Conservation (phyloP, 2,329 filamentous ascomycete species). For the Nigrograna mackinnonii region DNA sequence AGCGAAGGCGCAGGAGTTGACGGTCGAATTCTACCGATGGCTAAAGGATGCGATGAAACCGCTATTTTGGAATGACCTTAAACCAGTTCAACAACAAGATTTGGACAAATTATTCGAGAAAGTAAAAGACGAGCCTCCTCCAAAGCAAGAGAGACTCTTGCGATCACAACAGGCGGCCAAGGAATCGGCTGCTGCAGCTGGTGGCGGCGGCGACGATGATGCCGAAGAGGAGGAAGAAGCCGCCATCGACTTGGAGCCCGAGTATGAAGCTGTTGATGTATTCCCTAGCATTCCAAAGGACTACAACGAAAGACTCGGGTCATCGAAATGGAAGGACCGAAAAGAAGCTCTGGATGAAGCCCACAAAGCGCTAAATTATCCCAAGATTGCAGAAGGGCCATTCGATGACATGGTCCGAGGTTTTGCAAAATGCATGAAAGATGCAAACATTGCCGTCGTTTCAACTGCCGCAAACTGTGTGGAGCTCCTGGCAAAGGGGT, state of each 20-base stretch:
- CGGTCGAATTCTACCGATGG: constrained; percentile 96
- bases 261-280: constrained; percentile 83
- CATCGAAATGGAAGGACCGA: constrained; percentile 97
- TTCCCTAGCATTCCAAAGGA: constrained; percentile 78
- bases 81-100: constrained; percentile 92
- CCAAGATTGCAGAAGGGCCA: constrained; percentile 87
- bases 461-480: constrained; percentile 92
- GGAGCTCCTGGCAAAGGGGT: constrained; percentile 82
- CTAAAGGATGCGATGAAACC: constrained; percentile 97
- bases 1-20: constrained; percentile 87
- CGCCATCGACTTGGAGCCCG: constrained; percentile 70
- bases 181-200: constrained; percentile 68
- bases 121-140: constrained; percentile 81
- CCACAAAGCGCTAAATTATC: constrained; percentile 76
- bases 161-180: constrained; percentile 86
- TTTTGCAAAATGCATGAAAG: constrained; percentile 97
- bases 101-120: constrained; percentile 93
- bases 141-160: constrained; percentile 88
- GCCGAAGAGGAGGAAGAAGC: constrained; percentile 57
- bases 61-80: constrained; percentile 94
- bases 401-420: constrained; percentile 83
- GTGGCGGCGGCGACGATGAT: constrained; percentile 53
- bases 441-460: constrained; percentile 94
- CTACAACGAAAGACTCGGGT: constrained; percentile 81
- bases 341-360: constrained; percentile 92